Evolutionary conservation across 768 basidiomycete genomes (phyloP).

Genomic region (Trametes cingulata): DNA sequence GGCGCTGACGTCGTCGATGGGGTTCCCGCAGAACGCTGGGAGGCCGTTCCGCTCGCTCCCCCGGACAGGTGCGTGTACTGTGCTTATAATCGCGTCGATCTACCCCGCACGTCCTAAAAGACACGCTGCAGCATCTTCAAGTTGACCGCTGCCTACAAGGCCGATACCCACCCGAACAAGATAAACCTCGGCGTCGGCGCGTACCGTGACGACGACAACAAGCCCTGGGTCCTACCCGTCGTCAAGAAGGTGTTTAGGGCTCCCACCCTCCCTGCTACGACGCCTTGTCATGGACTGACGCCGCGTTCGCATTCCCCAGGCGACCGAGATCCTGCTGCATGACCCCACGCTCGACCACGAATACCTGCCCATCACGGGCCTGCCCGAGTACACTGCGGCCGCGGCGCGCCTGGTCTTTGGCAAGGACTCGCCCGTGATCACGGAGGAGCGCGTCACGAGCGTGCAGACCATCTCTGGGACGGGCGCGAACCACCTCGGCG

Average conservation of each 20-base stretch:
- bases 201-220: constrained; percentile 84
- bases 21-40: constrained; percentile 61
- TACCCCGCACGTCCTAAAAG: constrained; percentile 16
- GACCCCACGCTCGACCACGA: constrained; percentile 84
- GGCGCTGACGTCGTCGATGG: constrained; percentile 9
- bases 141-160: constrained; percentile 87
- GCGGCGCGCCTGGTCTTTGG: constrained; percentile 87
- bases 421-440: constrained; percentile 64
- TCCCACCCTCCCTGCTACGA: neutral
- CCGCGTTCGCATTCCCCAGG: constrained; percentile 45
- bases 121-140: constrained; percentile 71
- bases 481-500: constrained; percentile 93
- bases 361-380: constrained; percentile 88
- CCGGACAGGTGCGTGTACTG: constrained; percentile 67
- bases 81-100: neutral
- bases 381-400: constrained; percentile 77
- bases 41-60: constrained; percentile 77
- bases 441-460: constrained; percentile 70
- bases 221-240: constrained; percentile 91
- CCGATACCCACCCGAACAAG: constrained; percentile 72
- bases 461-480: constrained; percentile 96
- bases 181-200: constrained; percentile 93
- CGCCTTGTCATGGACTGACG: neutral
- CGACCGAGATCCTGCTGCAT: constrained; percentile 65
- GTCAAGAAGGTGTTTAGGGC: constrained; percentile 70